These are phyloP conservation scores for Meripilus lineatus DNA, from an alignment of 1,284 basidiomycete genomes.

Conservation along the genomic window DNA sequence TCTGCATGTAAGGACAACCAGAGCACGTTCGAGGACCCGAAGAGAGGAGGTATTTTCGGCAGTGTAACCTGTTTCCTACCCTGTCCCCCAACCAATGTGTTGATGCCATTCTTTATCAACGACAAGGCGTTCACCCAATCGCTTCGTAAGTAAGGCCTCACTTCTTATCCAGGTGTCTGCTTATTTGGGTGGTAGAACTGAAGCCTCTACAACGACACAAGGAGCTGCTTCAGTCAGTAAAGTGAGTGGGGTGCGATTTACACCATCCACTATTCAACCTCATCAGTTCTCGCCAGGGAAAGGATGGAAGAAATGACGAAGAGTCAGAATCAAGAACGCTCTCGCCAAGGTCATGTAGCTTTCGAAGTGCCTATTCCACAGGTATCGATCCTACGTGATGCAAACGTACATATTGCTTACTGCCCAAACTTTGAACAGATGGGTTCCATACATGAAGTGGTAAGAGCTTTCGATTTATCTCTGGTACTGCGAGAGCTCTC, in stretches of 20 bases:
- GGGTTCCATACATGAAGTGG: no score
- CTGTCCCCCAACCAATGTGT: neutral
- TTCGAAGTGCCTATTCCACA: neutral
- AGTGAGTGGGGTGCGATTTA: constrained; percentile 13
- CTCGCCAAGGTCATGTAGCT: no score
- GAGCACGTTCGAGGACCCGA: constrained; percentile 8
- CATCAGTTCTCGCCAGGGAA: no score
- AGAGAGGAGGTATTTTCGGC: constrained; percentile 17
- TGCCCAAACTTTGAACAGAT: no score
- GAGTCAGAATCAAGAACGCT: no score
- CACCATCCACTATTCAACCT: no score
- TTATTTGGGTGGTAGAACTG: neutral
- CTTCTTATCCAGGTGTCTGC: neutral
- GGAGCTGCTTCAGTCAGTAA: constrained; percentile 15
- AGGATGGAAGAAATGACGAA: no score
- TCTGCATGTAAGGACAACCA: constrained; percentile 18
- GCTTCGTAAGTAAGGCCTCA: constrained; percentile 13
- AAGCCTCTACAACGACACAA: constrained; percentile 16
- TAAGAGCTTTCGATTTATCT: no score
- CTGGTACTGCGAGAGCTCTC: no score
- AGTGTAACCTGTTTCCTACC: constrained; percentile 8
- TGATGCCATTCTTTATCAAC: neutral
- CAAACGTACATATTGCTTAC: no score
- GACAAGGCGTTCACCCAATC: constrained; percentile 17
- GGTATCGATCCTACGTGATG: no score